phyloP scores from a whole-genome alignment of 495 filamentous ascomycete species.

The Acidomyces sp. region DNA sequence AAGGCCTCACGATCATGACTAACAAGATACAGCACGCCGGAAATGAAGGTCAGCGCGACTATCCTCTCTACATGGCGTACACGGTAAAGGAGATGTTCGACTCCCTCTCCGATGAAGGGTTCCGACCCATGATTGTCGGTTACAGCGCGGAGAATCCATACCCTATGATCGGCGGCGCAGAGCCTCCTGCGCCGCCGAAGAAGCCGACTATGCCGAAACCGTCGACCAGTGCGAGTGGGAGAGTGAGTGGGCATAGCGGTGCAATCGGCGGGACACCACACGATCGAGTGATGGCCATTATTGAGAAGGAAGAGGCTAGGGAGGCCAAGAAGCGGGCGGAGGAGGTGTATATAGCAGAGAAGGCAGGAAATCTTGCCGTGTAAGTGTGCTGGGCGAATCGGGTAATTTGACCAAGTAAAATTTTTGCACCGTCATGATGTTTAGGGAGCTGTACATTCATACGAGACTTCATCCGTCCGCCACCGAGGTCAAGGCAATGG shows the following conservation, averaged over 20 bases:
- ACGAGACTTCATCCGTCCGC: no score
- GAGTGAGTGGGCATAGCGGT: conserved; percentile 10
- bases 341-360: conserved; percentile 6
- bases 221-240: conserved; percentile 6
- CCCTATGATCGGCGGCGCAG: conserved; percentile 17
- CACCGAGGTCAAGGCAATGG: no score
- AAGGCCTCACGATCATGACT: neutral
- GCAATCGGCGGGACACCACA: conserved; percentile 10
- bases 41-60: conserved; percentile 15
- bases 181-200: conserved; percentile 11
- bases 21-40: conserved; percentile 13
- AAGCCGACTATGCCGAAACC: conserved; percentile 9
- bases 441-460: no score
- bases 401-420: no score
- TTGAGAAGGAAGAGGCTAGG: conserved; percentile 14
- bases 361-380: no score
- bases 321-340: conserved; percentile 11
- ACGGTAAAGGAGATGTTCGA: conserved; percentile 18
- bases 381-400: no score
- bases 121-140: conserved; percentile 17
- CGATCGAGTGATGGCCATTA: conserved; percentile 20
- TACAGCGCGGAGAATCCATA: conserved; percentile 19
- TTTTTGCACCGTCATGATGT: no score
- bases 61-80: conserved; percentile 7
- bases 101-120: conserved; percentile 13